phyloP scores from a whole-genome alignment of 2,329 filamentous ascomycete genomes.

The Aureobasidium lini region DNA sequence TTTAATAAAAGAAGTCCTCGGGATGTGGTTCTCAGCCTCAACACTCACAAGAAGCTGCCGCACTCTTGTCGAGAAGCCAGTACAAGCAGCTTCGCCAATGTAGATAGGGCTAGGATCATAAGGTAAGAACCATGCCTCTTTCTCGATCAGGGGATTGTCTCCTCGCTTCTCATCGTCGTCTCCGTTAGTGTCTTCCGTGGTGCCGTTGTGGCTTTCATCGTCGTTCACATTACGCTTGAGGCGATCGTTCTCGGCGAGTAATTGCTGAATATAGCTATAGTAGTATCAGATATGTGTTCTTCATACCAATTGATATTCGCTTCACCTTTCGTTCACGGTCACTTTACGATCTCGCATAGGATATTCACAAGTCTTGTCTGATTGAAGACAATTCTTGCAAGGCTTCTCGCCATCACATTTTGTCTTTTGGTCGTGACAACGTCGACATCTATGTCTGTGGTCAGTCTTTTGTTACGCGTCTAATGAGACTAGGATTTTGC shows the following conservation, averaged over 20 bases:
- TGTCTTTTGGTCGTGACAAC: conserved; percentile 22
- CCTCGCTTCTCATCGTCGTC: conserved; percentile 22
- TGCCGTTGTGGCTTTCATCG: neutral
- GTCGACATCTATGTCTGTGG: conserved; percentile 11
- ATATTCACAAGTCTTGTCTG: conserved; percentile 22
- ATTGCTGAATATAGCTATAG: conserved; percentile 23
- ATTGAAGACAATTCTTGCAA: conserved; percentile 25
- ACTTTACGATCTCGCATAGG: conserved; percentile 25
- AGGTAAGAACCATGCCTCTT: conserved; percentile 31
- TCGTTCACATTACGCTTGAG: conserved; percentile 16
- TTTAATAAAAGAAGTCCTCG: conserved; percentile 28
- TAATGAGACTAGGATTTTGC: neutral
- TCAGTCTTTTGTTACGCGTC: neutral
- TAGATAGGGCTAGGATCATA: conserved; percentile 28
- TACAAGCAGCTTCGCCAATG: conserved; percentile 31
- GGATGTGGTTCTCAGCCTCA: conserved; percentile 25
- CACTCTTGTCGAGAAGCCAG: conserved; percentile 31
- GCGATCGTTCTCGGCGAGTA: conserved; percentile 27
- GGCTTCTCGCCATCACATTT: conserved; percentile 30
- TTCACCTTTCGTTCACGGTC: conserved; percentile 25
- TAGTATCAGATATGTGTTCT: neutral
- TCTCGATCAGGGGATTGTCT: conserved; percentile 29
- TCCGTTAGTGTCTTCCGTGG: neutral
- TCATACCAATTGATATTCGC: neutral
- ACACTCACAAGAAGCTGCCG: conserved; percentile 25